A percentile compares a stretch with the other conserved stretches of the same genome.
These are phyloP conservation scores for Lasiosphaeria hispida DNA, from an alignment of 495 filamentous ascomycete species.

Conservation along the genomic window DNA sequence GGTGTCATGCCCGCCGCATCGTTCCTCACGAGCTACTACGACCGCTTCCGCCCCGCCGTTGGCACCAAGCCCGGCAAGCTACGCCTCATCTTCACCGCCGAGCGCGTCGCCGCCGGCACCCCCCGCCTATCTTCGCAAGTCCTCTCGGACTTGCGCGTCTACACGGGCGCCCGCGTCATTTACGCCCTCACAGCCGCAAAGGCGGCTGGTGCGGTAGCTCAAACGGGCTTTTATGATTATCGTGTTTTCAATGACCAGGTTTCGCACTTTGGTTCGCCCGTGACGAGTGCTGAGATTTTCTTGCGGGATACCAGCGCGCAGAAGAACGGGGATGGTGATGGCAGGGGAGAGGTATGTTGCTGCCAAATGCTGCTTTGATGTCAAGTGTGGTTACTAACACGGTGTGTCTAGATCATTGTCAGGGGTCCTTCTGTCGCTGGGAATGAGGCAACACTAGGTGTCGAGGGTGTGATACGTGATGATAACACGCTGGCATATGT, in stretches of 20 bases:
- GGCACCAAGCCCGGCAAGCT: conserved; percentile 70
- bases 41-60: conserved; percentile 54
- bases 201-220: conserved; percentile 79
- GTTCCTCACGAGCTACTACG: conserved; percentile 61
- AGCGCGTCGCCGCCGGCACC: conserved; percentile 51
- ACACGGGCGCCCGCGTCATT: conserved; percentile 74
- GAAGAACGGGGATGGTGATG: conserved; percentile 58
- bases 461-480: conserved; percentile 52
- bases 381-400: conserved; percentile 1
- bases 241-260: conserved; percentile 54
- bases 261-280: conserved; percentile 78
- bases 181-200: conserved; percentile 80
- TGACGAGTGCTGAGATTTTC: conserved; percentile 76
- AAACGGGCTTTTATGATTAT: conserved; percentile 89
- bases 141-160: conserved; percentile 75
- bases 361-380: neutral
- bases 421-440: conserved; percentile 67
- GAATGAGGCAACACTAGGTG: conserved; percentile 56
- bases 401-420: conserved; percentile 53
- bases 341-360: conserved; percentile 60
- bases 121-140: conserved; percentile 60
- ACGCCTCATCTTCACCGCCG: conserved; percentile 68
- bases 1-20: conserved; percentile 72
- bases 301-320: conserved; percentile 58
- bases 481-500: conserved; percentile 55